These are phyloP conservation scores for Grosmannia serpens DNA, from an alignment of 2,329 filamentous ascomycete species.

Conservation along the genomic window DNA sequence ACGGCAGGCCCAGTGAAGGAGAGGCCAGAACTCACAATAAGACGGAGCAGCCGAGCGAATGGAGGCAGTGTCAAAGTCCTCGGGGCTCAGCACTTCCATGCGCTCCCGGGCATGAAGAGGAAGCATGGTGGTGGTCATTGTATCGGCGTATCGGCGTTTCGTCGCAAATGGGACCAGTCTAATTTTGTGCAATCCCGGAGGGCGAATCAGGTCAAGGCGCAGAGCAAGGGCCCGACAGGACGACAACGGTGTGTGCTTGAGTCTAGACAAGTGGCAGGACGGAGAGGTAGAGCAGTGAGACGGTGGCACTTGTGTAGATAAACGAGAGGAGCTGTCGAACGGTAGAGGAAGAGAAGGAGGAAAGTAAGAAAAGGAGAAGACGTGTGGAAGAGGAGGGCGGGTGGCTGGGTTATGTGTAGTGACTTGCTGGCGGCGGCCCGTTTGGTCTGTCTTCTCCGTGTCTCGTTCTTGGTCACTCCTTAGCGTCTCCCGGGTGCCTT, in stretches of 20 bases:
- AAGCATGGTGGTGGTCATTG: slow-evolving; percentile 3
- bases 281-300: neutral
- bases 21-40: slow-evolving; percentile 40
- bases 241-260: neutral
- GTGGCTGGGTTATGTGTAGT: neutral
- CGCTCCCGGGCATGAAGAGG: slow-evolving; percentile 8
- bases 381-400: neutral
- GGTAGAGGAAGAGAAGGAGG: neutral
- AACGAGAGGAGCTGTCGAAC: neutral
- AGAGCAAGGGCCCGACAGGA: neutral
- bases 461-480: neutral
- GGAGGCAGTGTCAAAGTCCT: slow-evolving; percentile 57
- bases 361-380: neutral
- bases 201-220: neutral
- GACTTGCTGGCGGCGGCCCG: neutral
- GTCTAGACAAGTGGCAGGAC: neutral
- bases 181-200: neutral
- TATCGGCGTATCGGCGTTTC: neutral
- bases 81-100: slow-evolving; percentile 21
- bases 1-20: neutral
- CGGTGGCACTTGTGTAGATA: neutral
- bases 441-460: neutral
- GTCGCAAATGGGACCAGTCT: neutral
- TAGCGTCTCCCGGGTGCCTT: neutral
- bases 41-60: slow-evolving; percentile 58